Evolutionary conservation across 495 filamentous ascomycete genomes (phyloP).

Genomic region (Staphylotrichum tortipilum): DNA sequence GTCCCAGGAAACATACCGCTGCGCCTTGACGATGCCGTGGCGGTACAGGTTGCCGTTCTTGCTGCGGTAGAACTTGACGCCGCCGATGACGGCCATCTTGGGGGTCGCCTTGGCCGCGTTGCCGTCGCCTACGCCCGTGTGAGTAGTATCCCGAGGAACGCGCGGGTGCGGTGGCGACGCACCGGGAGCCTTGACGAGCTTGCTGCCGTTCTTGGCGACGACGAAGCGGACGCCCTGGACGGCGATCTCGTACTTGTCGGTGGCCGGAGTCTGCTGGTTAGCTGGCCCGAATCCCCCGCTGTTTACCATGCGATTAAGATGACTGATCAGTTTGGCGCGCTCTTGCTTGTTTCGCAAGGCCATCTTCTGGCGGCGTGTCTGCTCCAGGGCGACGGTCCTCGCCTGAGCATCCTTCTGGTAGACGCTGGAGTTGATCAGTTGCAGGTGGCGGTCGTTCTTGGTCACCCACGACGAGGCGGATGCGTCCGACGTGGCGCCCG

Average conservation of each 20-base stretch:
- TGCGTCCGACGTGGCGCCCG: conserved; percentile 27
- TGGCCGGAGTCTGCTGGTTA: conserved; percentile 22
- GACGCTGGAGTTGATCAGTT: conserved; percentile 76
- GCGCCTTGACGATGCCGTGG: conserved; percentile 56
- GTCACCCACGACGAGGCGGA: conserved; percentile 58
- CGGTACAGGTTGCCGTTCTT: conserved; percentile 88
- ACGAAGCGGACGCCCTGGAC: conserved; percentile 71
- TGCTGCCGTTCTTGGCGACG: conserved; percentile 72
- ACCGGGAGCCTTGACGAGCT: conserved; percentile 71
- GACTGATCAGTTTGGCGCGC: conserved; percentile 47
- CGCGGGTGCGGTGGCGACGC: conserved; percentile 12
- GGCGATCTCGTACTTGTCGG: conserved; percentile 53
- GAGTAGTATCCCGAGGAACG: conserved; percentile 31
- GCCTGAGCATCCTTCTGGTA: conserved; percentile 68
- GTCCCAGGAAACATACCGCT: conserved; percentile 46
- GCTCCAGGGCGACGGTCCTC: conserved; percentile 66
- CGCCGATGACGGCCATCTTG: conserved; percentile 66
- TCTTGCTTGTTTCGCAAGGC: conserved; percentile 54
- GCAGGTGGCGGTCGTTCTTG: conserved; percentile 75
- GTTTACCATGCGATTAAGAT: conserved; percentile 31
- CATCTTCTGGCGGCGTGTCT: conserved; percentile 54
- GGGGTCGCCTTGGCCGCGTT: conserved; percentile 65
- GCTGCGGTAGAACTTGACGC: conserved; percentile 80
- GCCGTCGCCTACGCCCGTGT: conserved; percentile 47
- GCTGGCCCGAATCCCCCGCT: conserved; percentile 29